Evolutionary conservation across 2,329 filamentous ascomycete genomes (phyloP).

Genomic region (Colletotrichum plurivorum): DNA sequence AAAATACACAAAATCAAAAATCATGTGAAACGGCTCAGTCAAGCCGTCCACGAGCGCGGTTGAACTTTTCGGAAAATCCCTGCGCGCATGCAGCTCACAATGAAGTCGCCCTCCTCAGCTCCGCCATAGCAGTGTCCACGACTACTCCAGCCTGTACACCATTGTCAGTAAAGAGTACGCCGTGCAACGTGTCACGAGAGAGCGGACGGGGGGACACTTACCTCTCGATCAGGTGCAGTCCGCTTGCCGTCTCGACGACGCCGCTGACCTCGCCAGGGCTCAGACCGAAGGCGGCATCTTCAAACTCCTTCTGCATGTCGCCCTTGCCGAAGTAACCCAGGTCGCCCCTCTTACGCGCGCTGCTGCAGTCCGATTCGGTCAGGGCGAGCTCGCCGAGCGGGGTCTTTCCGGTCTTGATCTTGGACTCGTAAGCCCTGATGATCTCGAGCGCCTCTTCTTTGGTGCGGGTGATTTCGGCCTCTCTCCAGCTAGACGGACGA

Average conservation of each 20-base stretch:
- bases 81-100: constrained; percentile 1
- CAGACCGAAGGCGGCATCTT: constrained; percentile 94
- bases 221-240: constrained; percentile 96
- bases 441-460: constrained; percentile 90
- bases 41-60: constrained; percentile 8
- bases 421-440: constrained; percentile 80
- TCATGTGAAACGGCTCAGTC: not conserved
- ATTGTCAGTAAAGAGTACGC: constrained; percentile 59
- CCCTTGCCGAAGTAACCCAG: constrained; percentile 94
- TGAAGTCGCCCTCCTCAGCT: not conserved
- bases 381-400: constrained; percentile 87
- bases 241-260: constrained; percentile 92
- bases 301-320: constrained; percentile 99
- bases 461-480: constrained; percentile 86
- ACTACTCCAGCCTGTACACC: constrained; percentile 63
- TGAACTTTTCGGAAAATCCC: constrained; percentile 18
- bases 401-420: constrained; percentile 79
- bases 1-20: not conserved
- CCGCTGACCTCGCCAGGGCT: constrained; percentile 88
- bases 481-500: constrained; percentile 92
- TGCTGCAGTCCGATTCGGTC: constrained; percentile 95
- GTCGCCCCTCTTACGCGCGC: constrained; percentile 93
- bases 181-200: not conserved
- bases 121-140: not conserved
- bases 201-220: constrained; percentile 56